Conservation (phyloP, 441 rosid species). For the Mallotus repandus region DNA sequence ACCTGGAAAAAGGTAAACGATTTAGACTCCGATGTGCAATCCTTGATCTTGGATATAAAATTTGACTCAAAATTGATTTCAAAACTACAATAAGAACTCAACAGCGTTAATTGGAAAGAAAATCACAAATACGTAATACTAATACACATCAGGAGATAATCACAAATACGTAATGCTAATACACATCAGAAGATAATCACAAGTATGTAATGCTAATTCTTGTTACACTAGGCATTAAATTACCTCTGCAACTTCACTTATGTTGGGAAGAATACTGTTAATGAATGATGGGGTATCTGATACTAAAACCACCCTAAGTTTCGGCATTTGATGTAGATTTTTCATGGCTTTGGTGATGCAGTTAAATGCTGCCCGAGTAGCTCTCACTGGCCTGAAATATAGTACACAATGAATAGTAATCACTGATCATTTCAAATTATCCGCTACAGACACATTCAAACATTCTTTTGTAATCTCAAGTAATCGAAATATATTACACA, state of each 20-base stretch:
- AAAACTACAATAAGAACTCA: background rate
- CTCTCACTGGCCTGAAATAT: slow-evolving; percentile 71
- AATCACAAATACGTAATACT: background rate
- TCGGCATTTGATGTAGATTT: slow-evolving; percentile 36
- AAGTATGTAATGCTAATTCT: no score
- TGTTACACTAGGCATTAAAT: slow-evolving; percentile 5
- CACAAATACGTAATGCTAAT: no score
- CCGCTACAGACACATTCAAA: background rate
- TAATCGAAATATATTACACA: no score
- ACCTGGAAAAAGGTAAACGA: slow-evolving; percentile 47
- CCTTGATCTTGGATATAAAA: slow-evolving; percentile 1
- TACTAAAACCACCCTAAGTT: slow-evolving; percentile 70
- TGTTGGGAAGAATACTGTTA: slow-evolving; percentile 40
- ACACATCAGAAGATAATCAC: no score
- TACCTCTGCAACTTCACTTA: slow-evolving; percentile 82
- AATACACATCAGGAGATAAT: no score
- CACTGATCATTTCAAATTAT: slow-evolving; percentile 19
- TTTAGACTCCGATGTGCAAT: slow-evolving; percentile 19
- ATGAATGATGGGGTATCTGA: slow-evolving; percentile 83
- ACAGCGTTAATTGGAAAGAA: background rate
- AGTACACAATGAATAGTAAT: slow-evolving; percentile 17
- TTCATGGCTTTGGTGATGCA: slow-evolving; percentile 56
- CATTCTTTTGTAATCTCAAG: background rate
- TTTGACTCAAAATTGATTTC: background rate
- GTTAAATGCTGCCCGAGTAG: slow-evolving; percentile 60